Base-by-base conservation (phyloP, 208 protist genomes). In the Wallacemonas sp. region DNA sequence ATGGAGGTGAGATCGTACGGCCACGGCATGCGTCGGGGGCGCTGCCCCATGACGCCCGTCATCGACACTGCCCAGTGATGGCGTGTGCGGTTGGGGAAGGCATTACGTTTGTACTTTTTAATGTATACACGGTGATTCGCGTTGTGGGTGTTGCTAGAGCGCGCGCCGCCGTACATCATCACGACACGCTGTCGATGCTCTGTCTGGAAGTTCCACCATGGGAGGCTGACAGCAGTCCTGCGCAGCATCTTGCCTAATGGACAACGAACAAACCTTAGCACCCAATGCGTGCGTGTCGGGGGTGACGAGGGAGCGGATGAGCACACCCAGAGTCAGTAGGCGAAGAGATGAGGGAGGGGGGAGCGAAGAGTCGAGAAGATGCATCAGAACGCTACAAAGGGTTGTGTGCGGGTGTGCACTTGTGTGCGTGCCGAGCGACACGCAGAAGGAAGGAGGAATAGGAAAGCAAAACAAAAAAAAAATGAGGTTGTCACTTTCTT, bases 191-290 rank as follows among this genome's bases (percentile, higher is more conserved):
- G 87, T 1, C 88, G 86, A 67, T 95, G 91, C 63, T 97, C 88
- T 30, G 91, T 97, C 65, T 94, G 87, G 64, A 94, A 97, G 74
- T 97, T 97, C 89, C 91, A 97, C 89, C 91, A 97, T 8, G 91
- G 89, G 39, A 92, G 71, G n/a, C 60, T 50, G 34, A 78, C 42
- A 46, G 79, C 53, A 1, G 87, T 87, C 19, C 74, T 71, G 53
- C 89, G 87, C 32, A 94, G 68, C 89, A 94, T 97, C 13, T 12
- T 45, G 15, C 57, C 13, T 34, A 57, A 27, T n/a, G 41, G 41
- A 46, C 17, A 12, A n/a, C 41, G 41, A 0, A n/a, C 17, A 19
- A 24, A n/a, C n/a, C n/a, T n/a, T n/a, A n/a, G n/a, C n/a, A n/a
- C n/a, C n/a, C n/a, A n/a, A n/a, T n/a, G n/a, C n/a, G n/a, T n/a